Evolutionary conservation across 2,329 filamentous ascomycete genomes (phyloP).

Genomic region (Macrophomina phaseolina): DNA sequence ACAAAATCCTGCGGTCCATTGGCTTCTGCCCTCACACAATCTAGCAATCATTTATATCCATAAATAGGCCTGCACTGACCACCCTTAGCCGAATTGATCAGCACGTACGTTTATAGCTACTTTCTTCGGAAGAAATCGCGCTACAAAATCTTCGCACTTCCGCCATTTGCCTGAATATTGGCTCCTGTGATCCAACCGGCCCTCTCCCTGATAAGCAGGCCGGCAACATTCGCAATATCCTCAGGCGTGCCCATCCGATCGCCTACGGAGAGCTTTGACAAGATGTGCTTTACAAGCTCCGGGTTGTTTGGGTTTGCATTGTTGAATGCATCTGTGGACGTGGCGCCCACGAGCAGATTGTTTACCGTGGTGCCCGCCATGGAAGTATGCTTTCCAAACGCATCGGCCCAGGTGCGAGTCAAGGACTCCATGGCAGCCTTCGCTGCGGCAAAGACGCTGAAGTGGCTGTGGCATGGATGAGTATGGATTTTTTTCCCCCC

Average conservation of each 20-base stretch:
- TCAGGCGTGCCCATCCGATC: constrained; percentile 37
- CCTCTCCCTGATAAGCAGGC: constrained; percentile 43
- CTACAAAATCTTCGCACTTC: constrained; percentile 35
- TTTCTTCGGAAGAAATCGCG: too few relatives aligned
- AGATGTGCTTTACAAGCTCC: background rate
- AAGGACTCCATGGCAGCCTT: constrained; percentile 36
- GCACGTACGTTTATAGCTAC: too few relatives aligned
- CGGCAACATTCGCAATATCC: constrained; percentile 74
- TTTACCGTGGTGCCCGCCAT: constrained; percentile 38
- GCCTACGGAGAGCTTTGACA: constrained; percentile 31
- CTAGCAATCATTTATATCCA: too few relatives aligned
- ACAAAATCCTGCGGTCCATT: too few relatives aligned
- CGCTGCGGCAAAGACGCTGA: constrained; percentile 27
- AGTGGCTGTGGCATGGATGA: background rate
- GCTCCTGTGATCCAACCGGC: constrained; percentile 45
- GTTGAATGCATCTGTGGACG: constrained; percentile 35
- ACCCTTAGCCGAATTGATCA: too few relatives aligned
- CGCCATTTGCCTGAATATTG: constrained; percentile 44
- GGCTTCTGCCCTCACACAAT: too few relatives aligned
- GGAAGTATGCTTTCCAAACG: constrained; percentile 30
- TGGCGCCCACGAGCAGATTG: constrained; percentile 38
- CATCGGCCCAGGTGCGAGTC: constrained; percentile 35
- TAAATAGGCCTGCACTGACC: too few relatives aligned
- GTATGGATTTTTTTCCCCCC: too few relatives aligned
- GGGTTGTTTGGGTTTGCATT: background rate